Evolutionary conservation across 495 filamentous ascomycete genomes (phyloP).

Genomic region (Aspergillus avenaceus): DNA sequence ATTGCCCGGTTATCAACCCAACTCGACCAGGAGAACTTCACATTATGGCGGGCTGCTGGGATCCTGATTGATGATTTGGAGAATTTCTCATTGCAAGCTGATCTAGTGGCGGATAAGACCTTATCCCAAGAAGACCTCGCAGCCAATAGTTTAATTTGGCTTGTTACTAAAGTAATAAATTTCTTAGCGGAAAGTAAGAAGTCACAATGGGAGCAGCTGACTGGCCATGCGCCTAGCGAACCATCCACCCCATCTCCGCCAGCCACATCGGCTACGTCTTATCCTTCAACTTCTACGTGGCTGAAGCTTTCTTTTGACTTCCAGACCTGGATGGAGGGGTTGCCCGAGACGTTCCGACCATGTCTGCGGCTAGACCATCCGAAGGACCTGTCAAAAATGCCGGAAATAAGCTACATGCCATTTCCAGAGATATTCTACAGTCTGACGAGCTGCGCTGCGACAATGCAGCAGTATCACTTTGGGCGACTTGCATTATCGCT

Average conservation of each 20-base stretch:
- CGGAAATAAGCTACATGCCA: slow-evolving; percentile 20
- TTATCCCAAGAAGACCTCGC: slow-evolving; percentile 31
- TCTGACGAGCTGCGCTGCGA: slow-evolving; percentile 28
- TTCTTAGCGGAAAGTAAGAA: slow-evolving; percentile 34
- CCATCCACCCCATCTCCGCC: slow-evolving; percentile 6
- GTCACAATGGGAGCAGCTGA: slow-evolving; percentile 34
- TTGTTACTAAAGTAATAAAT: slow-evolving; percentile 35
- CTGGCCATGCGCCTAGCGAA: slow-evolving; percentile 15
- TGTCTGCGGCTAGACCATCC: slow-evolving; percentile 36
- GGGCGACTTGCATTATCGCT: slow-evolving; percentile 35
- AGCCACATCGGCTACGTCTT: slow-evolving; percentile 1
- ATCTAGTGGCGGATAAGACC: background rate
- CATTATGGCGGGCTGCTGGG: slow-evolving; percentile 35
- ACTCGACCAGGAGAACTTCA: slow-evolving; percentile 25
- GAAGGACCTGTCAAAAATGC: slow-evolving; percentile 22
- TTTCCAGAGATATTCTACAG: slow-evolving; percentile 39
- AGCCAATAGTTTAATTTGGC: slow-evolving; percentile 32
- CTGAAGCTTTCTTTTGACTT: slow-evolving; percentile 35
- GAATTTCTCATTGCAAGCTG: slow-evolving; percentile 11
- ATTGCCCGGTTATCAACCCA: slow-evolving; percentile 31
- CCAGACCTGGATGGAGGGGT: slow-evolving; percentile 37
- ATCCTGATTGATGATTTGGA: slow-evolving; percentile 29
- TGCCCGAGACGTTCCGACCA: slow-evolving; percentile 40
- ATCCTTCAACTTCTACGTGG: slow-evolving; percentile 31
- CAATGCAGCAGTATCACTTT: slow-evolving; percentile 43